Evolutionary conservation across 2,329 filamentous ascomycete genomes (phyloP), one percentile per base, ranked within the genome.

Genomic region (Thermoascus crustaceus): DNA sequence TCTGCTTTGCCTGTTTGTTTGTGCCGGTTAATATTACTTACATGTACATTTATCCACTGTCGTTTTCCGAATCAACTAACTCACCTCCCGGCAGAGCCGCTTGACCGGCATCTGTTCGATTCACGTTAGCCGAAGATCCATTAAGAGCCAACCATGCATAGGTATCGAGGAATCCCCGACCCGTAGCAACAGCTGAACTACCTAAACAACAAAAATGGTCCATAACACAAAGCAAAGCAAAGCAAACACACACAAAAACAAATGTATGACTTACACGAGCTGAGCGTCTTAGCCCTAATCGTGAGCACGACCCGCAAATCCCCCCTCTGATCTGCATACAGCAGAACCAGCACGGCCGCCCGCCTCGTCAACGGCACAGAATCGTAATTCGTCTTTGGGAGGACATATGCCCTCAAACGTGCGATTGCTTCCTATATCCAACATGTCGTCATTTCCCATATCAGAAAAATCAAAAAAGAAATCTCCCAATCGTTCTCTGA

Each of bases 21-120:
- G n/a, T n/a, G 5, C 7, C 9, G 44, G 19, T 33, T 23, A 30
- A 29, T n/a, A 31, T 38, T 29, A 20, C 19, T n/a, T n/a, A n/a
- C n/a, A n/a, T n/a, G n/a, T n/a, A n/a, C n/a, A n/a, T n/a, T n/a
- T n/a, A n/a, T n/a, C n/a, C n/a, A n/a, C n/a, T n/a, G n/a, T n/a
- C n/a, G n/a, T n/a, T n/a, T n/a, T n/a, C n/a, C n/a, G n/a, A 16
- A 20, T 29, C 30, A 34, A 35, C 58, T 30, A 72, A 80, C 64
- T 78, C 83, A 47, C 85, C 88, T 34, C 86, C 86, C 0, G 87
- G 86, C 35, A 94, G 77, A 21, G 87, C 87, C 14, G 85, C 87
- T 53, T 94, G 86, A 16, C 86, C 86, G n/a, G 83, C 85, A 63
- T 69, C 64, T 70, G 37, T 29, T 41, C 22, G 16, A 30, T 11